Evolutionary conservation across 192 early-diverging fungal species (phyloP), one percentile per base, ranked within the genome.

Genomic region (Entrophospora sp.): DNA sequence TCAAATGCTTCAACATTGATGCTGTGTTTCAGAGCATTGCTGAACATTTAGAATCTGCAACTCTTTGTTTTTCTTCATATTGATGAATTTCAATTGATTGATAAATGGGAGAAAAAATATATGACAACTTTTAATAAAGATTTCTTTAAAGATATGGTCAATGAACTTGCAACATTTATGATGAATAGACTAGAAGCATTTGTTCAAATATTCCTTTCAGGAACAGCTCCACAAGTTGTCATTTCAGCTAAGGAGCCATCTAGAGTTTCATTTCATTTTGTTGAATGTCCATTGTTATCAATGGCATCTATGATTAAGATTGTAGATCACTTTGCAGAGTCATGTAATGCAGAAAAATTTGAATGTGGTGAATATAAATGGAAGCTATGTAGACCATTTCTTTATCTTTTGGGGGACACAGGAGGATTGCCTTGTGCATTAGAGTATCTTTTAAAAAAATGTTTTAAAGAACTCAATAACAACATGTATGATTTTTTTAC

Each of bases 391-490:
- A 14, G n/a, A 13, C 53, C 1, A 43, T 58, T 67, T 42, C 52
- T 67, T 56, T 8, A 58, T 2, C 7, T 67, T 56, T 18, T 67
- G 37, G 3, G 30, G 40, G 66, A 56, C n/a, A 67, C 66, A 10
- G 66, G 66, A 67, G 66, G 66, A 67, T 27, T 56, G 34, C 38
- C 66, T 45, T 38, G 38, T 5, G 66, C 53, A 28, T 22, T 56
- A 14, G 22, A 56, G 25, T 43, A 43, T 53, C 34, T 67, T 3
- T 38, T 67, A 16, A 13, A 2, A 24, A 30, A 3, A 1, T 67
- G 52, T 36, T 67, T 58, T 56, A 3, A 56, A 27, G 32, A 20
- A 24, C 5, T 67, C 28, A 56, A 31, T 3, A 28, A 25, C 0
- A 20, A 45, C n/a, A n/a, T n/a, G n/a, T n/a, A n/a, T n/a, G n/a